Evolutionary conservation across 768 basidiomycete genomes (phyloP).

Genomic region (Psilocybe subaeruginosa): DNA sequence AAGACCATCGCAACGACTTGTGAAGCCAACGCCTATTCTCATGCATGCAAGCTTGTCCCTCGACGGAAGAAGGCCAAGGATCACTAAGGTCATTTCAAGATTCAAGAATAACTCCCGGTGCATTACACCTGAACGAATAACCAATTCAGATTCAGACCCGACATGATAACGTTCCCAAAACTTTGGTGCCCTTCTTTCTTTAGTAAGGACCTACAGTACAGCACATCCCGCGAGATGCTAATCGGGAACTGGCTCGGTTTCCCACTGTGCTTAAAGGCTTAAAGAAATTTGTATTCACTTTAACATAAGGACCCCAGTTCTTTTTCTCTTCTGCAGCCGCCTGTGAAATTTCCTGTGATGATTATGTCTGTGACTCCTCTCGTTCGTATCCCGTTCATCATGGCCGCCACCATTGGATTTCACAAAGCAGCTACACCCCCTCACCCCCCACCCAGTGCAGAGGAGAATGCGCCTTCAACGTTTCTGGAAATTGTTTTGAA

Average conservation of each 20-base stretch:
- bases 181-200: not conserved
- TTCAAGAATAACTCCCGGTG: not conserved
- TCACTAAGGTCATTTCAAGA: not conserved
- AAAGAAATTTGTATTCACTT: no score
- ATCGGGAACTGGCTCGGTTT: not conserved
- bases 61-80: not conserved
- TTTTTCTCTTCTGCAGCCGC: not conserved
- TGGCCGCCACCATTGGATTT: conserved; percentile 44
- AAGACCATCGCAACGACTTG: no score
- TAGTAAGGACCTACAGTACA: not conserved
- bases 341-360: not conserved
- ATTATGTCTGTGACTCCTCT: conserved; percentile 26
- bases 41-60: no score
- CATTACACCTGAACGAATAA: not conserved
- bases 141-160: not conserved
- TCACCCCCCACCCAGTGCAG: conserved; percentile 37
- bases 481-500: conserved; percentile 39
- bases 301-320: not conserved
- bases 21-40: no score
- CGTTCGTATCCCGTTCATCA: conserved; percentile 44
- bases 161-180: not conserved
- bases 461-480: conserved; percentile 36
- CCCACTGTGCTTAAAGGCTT: not conserved
- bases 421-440: conserved; percentile 51
- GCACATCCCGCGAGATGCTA: not conserved